Evolutionary conservation across 306 rosid genomes (phyloP), one percentile per base, ranked within the genome.

Genomic region (Cicer pinnatifidum): DNA sequence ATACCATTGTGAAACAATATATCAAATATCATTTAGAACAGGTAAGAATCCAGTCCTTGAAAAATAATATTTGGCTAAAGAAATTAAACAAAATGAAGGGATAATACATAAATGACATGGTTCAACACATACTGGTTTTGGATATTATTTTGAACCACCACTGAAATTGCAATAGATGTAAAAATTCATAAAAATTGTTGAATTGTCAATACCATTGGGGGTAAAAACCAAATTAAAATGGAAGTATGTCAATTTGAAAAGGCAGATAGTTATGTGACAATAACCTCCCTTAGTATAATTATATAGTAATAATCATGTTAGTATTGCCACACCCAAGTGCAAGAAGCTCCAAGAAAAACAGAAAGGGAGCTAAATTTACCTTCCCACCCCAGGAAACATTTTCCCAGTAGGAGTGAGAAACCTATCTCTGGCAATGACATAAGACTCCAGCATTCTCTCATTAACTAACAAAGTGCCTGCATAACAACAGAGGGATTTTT

Each of bases 391-490:
- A 60, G 98, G 98, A 82, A 93, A 91, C 98, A 93, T 91, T 84
- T 91, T 91, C 61, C 97, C 98, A 60, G 81, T 73, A 78, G 93
- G 91, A 67, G 66, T 72, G 51, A 93, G 91, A 84, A 93, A 93
- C 51, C 98, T 90, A 86, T 93, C 98, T 81, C 98, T 85, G 48
- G 98, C 98, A 71, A 93, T 93, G 72, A 93, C 98, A 75, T 93
- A 93, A 69, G 98, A 86, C 84, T 93, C 98, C 75, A 93, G 82
- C 98, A 93, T 93, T 82, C 98, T 89, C 85, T 93, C 98, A 66
- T 93, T 93, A 20, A 93, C 85, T 69, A 93, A 83, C 83, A 93
- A 80, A 71, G 97, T 93, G 53, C 98, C 98, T 93, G 71, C 77
- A 82, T 33, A 47, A 43, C 72, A 81, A 37, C 12, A 63, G 50